These are phyloP conservation scores for Tolypocladium album DNA, from an alignment of 2,329 filamentous ascomycete genomes.

Conservation along the genomic window DNA sequence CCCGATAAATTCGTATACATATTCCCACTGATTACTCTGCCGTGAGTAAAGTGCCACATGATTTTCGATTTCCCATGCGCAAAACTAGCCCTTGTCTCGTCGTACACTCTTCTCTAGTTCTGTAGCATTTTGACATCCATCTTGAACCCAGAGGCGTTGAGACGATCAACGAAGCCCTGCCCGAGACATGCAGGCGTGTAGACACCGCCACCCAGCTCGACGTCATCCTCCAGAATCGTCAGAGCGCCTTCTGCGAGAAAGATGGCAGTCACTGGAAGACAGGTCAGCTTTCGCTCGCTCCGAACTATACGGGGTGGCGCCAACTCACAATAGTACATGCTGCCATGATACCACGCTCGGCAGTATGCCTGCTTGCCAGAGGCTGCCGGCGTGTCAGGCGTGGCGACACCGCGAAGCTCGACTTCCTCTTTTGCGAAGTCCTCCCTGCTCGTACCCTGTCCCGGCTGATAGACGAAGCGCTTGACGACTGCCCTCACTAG, in stretches of 20 bases:
- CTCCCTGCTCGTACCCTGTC: constrained; percentile 42
- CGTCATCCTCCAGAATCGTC: constrained; percentile 52
- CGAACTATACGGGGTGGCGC: not conserved
- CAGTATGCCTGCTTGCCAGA: constrained; percentile 40
- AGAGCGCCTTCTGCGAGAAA: constrained; percentile 54
- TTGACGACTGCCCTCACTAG: constrained; percentile 34
- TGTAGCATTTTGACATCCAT: constrained; percentile 37
- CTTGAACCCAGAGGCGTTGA: constrained; percentile 51
- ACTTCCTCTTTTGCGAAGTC: constrained; percentile 46
- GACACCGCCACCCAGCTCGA: constrained; percentile 52
- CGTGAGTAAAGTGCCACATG: not conserved
- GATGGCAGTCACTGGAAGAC: constrained; percentile 48
- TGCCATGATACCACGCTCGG: constrained; percentile 45
- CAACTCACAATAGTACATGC: constrained; percentile 53
- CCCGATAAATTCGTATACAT: too few species aligned
- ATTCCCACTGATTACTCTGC: too few species aligned
- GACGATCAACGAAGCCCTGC: constrained; percentile 52
- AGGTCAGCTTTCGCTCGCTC: not conserved
- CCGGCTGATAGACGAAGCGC: constrained; percentile 38
- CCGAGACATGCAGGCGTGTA: constrained; percentile 65
- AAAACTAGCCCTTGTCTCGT: not conserved
- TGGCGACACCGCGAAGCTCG: constrained; percentile 53
- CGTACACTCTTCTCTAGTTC: not conserved
- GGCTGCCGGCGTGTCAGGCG: constrained; percentile 40
- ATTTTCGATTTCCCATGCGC: not conserved